Conservation (phyloP, 2,329 filamentous ascomycete species). For the Aspergillus eucalypticola region DNA sequence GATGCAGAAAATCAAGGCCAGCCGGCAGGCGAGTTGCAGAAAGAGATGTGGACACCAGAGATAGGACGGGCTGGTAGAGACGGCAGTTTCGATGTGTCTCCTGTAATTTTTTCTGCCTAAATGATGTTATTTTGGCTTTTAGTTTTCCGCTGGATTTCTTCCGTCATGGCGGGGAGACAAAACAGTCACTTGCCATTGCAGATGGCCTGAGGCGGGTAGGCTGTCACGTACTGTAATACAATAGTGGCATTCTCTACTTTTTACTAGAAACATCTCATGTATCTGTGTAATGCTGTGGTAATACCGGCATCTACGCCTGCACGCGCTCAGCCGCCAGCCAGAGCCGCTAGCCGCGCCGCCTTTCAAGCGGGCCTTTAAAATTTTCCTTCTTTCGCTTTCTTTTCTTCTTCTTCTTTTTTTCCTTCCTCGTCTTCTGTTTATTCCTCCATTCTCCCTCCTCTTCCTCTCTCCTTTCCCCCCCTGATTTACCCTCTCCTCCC, state of each 20-base stretch:
- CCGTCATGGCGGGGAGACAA: constrained; percentile 29
- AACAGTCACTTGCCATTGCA: not conserved
- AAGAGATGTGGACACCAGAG: not conserved
- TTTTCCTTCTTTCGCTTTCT: constrained; percentile 6
- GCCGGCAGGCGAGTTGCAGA: not conserved
- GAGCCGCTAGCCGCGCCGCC: constrained; percentile 5
- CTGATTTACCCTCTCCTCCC: constrained; percentile 7
- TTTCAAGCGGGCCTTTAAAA: not conserved
- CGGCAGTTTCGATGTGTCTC: not conserved
- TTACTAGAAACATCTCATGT: too few relatives aligned
- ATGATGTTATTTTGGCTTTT: constrained; percentile 13
- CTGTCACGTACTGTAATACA: not conserved
- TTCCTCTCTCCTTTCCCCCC: not conserved
- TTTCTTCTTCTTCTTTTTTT: constrained; percentile 14
- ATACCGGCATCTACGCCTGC: constrained; percentile 5
- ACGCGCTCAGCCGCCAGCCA: constrained; percentile 4
- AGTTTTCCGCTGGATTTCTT: constrained; percentile 16
- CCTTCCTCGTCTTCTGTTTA: constrained; percentile 4
- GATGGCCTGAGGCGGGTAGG: too few relatives aligned
- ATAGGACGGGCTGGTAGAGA: not conserved
- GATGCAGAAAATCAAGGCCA: not conserved
- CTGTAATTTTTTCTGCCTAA: constrained; percentile 26
- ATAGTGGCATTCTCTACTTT: constrained; percentile 1
- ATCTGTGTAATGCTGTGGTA: not conserved
- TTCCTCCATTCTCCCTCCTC: not conserved